Evolutionary conservation across 306 rosid genomes (phyloP).

Genomic region (Neltuma alba): DNA sequence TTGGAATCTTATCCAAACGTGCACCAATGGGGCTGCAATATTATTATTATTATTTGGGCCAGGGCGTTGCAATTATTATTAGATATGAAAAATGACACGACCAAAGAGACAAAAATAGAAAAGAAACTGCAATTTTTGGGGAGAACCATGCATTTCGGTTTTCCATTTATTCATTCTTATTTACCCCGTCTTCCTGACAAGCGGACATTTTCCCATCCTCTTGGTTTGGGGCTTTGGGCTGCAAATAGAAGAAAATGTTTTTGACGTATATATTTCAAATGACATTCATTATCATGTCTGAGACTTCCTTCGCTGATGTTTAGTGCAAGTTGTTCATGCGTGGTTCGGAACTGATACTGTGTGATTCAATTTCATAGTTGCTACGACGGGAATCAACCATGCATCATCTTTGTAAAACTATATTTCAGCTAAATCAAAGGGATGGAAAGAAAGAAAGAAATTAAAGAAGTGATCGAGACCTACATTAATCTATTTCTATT

Average conservation of each 20-base stretch:
- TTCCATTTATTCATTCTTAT: background rate
- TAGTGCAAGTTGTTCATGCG: background rate
- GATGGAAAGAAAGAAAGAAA: too few species aligned
- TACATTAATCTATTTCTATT: too few species aligned
- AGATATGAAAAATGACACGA: background rate
- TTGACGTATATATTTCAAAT: background rate
- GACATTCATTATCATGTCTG: too few species aligned
- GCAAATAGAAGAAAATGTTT: background rate
- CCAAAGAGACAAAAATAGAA: background rate
- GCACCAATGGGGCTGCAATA: too few species aligned
- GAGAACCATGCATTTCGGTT: background rate
- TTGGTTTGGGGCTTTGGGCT: background rate
- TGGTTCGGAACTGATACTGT: background rate
- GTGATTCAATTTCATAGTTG: background rate
- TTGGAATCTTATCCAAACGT: too few species aligned
- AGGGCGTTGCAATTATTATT: too few species aligned
- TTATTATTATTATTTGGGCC: too few species aligned
- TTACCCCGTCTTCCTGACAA: background rate
- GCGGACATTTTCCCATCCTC: background rate
- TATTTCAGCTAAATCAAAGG: too few species aligned
- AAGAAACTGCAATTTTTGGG: background rate
- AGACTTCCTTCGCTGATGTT: too few species aligned
- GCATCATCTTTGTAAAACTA: too few species aligned
- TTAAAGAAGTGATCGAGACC: too few species aligned
- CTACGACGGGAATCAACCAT: background rate